Percentiles rank a stretch among this genome's conserved stretches.
These are phyloP conservation scores for Epithele typhae DNA, from an alignment of 768 basidiomycete species.

Conservation along the genomic window DNA sequence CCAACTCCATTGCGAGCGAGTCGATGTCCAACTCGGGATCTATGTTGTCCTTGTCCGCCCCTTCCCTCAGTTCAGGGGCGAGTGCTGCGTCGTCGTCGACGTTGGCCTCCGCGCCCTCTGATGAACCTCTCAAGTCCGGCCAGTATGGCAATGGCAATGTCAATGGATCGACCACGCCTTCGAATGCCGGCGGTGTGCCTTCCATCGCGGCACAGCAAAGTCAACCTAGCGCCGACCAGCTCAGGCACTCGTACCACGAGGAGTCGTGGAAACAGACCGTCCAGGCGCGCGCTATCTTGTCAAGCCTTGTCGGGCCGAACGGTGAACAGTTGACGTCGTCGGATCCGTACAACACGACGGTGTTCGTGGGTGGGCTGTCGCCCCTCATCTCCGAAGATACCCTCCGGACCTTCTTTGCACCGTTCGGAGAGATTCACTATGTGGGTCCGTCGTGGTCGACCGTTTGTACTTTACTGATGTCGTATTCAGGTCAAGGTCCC, in stretches of 20 bases:
- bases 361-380: constrained; percentile 89
- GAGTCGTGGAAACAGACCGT: constrained; percentile 85
- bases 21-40: constrained; percentile 38
- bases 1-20: constrained; percentile 20
- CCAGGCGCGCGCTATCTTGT: constrained; percentile 77
- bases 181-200: neutral
- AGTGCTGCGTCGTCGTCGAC: constrained; percentile 50
- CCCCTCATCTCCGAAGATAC: constrained; percentile 90
- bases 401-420: constrained; percentile 82
- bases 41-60: constrained; percentile 31
- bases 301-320: constrained; percentile 81
- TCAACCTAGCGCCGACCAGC: constrained; percentile 40
- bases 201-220: constrained; percentile 38
- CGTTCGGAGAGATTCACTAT: constrained; percentile 93
- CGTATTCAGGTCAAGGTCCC: constrained; percentile 84
- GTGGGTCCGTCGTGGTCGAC: constrained; percentile 38
- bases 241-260: constrained; percentile 53
- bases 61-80: constrained; percentile 29
- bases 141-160: constrained; percentile 33
- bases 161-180: constrained; percentile 5
- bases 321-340: constrained; percentile 84
- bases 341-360: constrained; percentile 95
- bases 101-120: constrained; percentile 43
- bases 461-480: no score
- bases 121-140: constrained; percentile 49